A percentile compares a stretch with the other conserved stretches of the same genome.
Evolutionary conservation across 2,329 filamentous ascomycete genomes (phyloP).

Genomic region (Purpureocillium lavendulum): DNA sequence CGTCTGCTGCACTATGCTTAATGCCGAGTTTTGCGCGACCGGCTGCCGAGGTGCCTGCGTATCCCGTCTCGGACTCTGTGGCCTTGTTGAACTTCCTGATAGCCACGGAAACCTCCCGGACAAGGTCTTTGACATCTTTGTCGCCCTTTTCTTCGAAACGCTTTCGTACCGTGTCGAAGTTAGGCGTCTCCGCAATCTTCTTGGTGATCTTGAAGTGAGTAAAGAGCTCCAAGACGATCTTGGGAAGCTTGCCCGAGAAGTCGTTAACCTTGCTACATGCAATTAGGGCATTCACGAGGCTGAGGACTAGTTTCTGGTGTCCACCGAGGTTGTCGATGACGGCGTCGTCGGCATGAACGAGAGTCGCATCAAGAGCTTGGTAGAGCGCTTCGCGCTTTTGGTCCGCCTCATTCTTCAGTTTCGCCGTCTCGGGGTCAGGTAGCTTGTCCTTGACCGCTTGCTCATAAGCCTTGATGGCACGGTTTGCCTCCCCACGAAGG

Average conservation of each 20-base stretch:
- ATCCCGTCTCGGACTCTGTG: slow-evolving; percentile 25
- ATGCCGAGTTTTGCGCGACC: slow-evolving; percentile 25
- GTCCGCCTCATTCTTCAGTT: slow-evolving; percentile 31
- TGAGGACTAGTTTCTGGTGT: slow-evolving; percentile 47
- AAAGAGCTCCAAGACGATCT: slow-evolving; percentile 51
- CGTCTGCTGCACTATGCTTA: slow-evolving; percentile 19
- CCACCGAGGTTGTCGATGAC: slow-evolving; percentile 50
- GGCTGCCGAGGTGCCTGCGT: slow-evolving; percentile 29
- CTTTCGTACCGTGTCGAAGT: slow-evolving; percentile 56
- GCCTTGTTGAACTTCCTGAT: slow-evolving; percentile 30
- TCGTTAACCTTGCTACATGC: slow-evolving; percentile 44
- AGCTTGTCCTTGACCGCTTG: slow-evolving; percentile 34
- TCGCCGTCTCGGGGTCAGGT: slow-evolving; percentile 23
- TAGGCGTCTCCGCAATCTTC: slow-evolving; percentile 53
- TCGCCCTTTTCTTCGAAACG: slow-evolving; percentile 58
- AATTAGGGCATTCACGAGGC: slow-evolving; percentile 45
- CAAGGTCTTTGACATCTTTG: slow-evolving; percentile 52
- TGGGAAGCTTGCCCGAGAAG: slow-evolving; percentile 44
- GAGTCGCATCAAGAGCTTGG: slow-evolving; percentile 43
- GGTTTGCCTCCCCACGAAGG: slow-evolving; percentile 38
- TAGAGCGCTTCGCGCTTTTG: slow-evolving; percentile 40
- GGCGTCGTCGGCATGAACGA: slow-evolving; percentile 44
- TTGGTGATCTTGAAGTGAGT: slow-evolving; percentile 53
- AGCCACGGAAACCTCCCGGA: slow-evolving; percentile 47
- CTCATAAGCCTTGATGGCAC: slow-evolving; percentile 35